Evolutionary conservation across 2,329 filamentous ascomycete species (phyloP).

Genomic region (Cercospora sp.): DNA sequence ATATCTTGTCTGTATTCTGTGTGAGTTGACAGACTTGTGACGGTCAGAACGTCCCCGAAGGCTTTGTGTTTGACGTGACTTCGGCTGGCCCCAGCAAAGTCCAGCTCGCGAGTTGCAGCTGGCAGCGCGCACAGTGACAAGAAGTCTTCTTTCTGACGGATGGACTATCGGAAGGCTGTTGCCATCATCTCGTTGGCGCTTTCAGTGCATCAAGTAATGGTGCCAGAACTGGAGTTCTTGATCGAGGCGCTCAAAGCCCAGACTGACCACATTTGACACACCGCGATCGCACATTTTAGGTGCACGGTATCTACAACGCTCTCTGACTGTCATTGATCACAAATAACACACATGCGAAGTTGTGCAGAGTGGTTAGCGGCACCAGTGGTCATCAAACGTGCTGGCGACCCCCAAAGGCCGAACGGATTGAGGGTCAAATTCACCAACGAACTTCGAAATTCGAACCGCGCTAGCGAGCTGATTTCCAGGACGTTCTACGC

Average conservation of each 20-base stretch:
- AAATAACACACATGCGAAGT: background rate
- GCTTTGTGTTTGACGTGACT: background rate
- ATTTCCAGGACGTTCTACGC: background rate
- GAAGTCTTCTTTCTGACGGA: too few species aligned
- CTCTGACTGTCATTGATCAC: background rate
- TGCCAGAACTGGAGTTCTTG: background rate
- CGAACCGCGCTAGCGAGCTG: background rate
- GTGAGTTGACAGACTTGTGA: background rate
- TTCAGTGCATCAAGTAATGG: background rate
- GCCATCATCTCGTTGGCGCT: background rate
- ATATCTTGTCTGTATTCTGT: background rate
- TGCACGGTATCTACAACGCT: background rate
- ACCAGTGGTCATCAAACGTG: background rate
- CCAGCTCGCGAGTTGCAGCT: background rate
- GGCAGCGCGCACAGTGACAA: background rate
- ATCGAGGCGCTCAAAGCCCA: background rate
- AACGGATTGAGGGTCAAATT: background rate
- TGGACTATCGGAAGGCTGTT: background rate
- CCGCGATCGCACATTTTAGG: background rate
- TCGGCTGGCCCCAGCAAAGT: background rate
- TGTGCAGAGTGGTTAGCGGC: background rate
- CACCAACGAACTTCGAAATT: constrained; percentile 5
- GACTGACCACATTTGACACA: background rate
- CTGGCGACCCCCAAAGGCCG: background rate
- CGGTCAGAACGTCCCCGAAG: background rate